Evolutionary conservation across 2,329 filamentous ascomycete genomes (phyloP).

Genomic region (Sporothrix pseudoabietina): DNA sequence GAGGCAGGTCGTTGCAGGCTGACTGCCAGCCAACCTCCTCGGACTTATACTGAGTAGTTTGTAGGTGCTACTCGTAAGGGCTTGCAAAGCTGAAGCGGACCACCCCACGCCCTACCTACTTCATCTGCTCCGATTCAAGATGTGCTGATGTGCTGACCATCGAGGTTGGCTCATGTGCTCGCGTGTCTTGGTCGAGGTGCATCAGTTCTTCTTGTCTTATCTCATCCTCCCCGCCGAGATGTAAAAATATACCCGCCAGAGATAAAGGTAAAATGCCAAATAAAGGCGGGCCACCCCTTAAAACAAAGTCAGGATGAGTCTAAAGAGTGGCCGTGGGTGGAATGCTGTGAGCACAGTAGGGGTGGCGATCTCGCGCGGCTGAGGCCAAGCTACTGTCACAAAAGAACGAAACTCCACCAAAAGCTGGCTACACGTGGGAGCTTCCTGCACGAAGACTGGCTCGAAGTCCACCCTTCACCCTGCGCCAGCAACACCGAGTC

Average conservation of each 20-base stretch:
- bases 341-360: neutral
- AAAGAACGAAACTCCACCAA: constrained; percentile 9
- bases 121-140: neutral
- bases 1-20: neutral
- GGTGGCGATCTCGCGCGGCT: constrained; percentile 24
- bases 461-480: neutral
- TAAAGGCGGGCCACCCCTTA: neutral
- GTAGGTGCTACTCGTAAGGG: neutral
- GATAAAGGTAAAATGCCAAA: neutral
- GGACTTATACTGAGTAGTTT: too few species aligned
- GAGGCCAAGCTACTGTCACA: neutral
- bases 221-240: neutral
- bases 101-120: neutral
- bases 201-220: neutral
- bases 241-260: neutral
- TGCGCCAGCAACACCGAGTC: neutral
- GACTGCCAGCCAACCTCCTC: neutral
- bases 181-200: constrained; percentile 7
- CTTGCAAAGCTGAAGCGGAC: neutral
- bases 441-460: constrained; percentile 31
- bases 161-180: constrained; percentile 24
- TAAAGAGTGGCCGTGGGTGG: neutral
- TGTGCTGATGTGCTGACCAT: constrained; percentile 9
- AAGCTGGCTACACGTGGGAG: constrained; percentile 32
- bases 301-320: neutral